phyloP scores from a whole-genome alignment of 768 basidiomycete species.

The Sporobolomyces phaffii region DNA sequence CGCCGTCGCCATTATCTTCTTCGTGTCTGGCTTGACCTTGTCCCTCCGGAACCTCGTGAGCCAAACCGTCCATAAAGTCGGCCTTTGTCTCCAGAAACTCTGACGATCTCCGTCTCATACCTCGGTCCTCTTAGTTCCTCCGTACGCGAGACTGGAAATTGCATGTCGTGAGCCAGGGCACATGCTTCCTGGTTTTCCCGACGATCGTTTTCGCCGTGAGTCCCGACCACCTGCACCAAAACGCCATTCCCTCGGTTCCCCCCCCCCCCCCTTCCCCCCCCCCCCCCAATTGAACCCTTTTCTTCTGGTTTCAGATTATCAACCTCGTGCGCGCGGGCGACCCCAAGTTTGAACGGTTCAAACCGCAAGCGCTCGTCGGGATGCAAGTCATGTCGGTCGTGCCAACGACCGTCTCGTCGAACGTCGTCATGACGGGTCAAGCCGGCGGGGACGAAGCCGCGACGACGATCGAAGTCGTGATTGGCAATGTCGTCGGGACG shows the following conservation, averaged over 20 bases:
- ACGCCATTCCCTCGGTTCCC: background rate
- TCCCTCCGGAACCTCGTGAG: constrained; percentile 42
- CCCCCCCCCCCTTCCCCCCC: too few relatives aligned
- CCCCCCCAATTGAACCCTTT: background rate
- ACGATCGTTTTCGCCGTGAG: constrained; percentile 43
- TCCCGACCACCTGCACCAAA: background rate
- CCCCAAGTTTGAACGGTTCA: constrained; percentile 35
- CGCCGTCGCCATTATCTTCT: constrained; percentile 44
- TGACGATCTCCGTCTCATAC: too few relatives aligned
- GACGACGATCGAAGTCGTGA: constrained; percentile 44
- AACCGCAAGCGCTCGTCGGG: constrained; percentile 42
- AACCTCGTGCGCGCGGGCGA: constrained; percentile 37
- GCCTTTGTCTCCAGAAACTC: too few relatives aligned
- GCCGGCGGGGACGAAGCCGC: constrained; percentile 45
- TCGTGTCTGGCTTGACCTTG: constrained; percentile 43
- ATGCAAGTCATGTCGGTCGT: constrained; percentile 40
- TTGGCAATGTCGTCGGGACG: constrained; percentile 45
- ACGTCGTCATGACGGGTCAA: constrained; percentile 45
- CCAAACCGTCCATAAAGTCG: too few relatives aligned
- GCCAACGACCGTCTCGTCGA: constrained; percentile 37
- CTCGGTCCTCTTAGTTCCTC: background rate
- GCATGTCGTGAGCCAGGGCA: constrained; percentile 44
- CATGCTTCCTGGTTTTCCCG: constrained; percentile 44
- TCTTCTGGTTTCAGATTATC: constrained; percentile 22
- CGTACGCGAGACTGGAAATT: constrained; percentile 42